phyloP scores from a whole-genome alignment of 805 yeast species.

The Yarrowia sp. region DNA sequence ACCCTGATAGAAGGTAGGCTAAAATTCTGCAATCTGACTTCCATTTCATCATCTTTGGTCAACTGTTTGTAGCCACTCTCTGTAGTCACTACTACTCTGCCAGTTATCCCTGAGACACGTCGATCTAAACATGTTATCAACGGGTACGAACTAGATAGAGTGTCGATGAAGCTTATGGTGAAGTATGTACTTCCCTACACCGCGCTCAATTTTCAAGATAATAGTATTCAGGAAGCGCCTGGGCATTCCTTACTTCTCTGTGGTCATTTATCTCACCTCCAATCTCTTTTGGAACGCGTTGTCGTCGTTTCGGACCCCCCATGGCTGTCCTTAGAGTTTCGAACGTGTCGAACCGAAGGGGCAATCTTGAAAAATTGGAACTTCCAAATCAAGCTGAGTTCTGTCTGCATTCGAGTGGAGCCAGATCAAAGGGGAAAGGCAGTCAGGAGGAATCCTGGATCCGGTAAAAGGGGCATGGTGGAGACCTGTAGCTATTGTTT shows the following conservation, averaged over 20 bases:
- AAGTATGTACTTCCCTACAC: too few species aligned
- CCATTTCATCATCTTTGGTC: too few species aligned
- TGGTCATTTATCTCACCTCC: background rate
- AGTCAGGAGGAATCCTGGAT: background rate
- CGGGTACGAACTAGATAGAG: background rate
- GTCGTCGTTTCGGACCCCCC: background rate
- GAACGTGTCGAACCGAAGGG: background rate
- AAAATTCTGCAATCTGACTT: too few species aligned
- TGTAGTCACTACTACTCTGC: background rate
- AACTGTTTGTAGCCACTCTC: background rate
- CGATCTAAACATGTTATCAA: conserved; percentile 7
- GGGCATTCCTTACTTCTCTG: background rate
- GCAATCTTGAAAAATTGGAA: background rate
- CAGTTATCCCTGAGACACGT: conserved; percentile 5
- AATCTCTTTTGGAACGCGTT: background rate
- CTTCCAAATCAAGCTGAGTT: background rate
- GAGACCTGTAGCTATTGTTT: background rate
- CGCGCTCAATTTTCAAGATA: background rate
- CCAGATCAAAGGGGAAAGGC: background rate
- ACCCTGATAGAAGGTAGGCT: background rate
- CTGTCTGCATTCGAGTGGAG: background rate
- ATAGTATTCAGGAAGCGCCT: background rate
- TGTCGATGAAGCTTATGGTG: background rate
- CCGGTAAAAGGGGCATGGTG: background rate
- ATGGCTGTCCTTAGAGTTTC: background rate